These are phyloP conservation scores for Curvularia sp. DNA, from an alignment of 2,329 filamentous ascomycete species.

Conservation along the genomic window DNA sequence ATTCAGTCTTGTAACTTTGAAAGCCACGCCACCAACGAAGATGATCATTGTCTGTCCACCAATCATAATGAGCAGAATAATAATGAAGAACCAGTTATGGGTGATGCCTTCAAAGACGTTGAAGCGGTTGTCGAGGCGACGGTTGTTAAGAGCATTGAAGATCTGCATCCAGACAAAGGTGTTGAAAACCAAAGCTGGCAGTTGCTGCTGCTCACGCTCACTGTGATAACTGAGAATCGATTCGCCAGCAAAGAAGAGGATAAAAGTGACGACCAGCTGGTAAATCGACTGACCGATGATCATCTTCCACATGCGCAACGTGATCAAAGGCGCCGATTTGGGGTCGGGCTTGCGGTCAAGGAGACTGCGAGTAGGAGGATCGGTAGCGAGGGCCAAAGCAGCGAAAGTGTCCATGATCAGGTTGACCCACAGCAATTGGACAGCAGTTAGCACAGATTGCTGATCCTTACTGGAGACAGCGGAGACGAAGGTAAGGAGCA, in stretches of 20 bases:
- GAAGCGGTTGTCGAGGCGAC: conserved; percentile 90
- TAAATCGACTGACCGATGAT: conserved; percentile 92
- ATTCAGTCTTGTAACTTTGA: conserved; percentile 74
- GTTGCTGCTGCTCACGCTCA: conserved; percentile 53
- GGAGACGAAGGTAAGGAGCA: conserved; percentile 85
- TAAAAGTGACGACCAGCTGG: conserved; percentile 78
- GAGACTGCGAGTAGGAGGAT: conserved; percentile 83
- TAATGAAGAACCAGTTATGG: conserved; percentile 87
- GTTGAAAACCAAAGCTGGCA: conserved; percentile 91
- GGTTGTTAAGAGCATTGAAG: conserved; percentile 98
- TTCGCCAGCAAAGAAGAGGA: conserved; percentile 78
- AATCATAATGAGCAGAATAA: conserved; percentile 85
- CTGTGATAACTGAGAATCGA: conserved; percentile 66
- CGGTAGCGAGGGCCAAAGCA: conserved; percentile 85
- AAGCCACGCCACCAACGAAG: conserved; percentile 81
- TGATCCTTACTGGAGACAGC: conserved; percentile 75
- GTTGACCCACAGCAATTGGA: conserved; percentile 95
- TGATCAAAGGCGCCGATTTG: conserved; percentile 79
- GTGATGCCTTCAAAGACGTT: conserved; percentile 92
- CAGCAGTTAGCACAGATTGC: conserved; percentile 79
- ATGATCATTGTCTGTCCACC: conserved; percentile 89
- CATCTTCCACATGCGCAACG: conserved; percentile 97
- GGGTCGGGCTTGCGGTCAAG: conserved; percentile 80
- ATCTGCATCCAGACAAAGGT: conserved; percentile 99
- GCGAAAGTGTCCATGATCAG: conserved; percentile 97